Conservation (phyloP, 768 basidiomycete species). For the Baorangia bicolor region DNA sequence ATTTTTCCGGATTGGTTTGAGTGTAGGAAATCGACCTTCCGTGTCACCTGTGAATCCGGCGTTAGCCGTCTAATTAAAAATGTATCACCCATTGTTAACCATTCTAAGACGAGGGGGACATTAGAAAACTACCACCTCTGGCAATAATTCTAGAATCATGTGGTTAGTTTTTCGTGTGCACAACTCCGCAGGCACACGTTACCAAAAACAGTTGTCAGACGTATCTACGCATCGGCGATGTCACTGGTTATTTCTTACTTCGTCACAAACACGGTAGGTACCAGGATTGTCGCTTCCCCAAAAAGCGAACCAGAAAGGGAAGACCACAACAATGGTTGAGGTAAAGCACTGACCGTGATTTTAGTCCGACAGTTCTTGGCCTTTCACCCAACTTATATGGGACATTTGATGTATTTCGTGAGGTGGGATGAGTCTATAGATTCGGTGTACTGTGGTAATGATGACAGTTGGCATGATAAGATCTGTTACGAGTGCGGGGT, state of each 20-base stretch:
- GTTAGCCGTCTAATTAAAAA: too few species aligned
- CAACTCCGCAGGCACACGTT: background rate
- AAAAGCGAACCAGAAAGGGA: background rate
- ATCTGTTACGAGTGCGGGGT: background rate
- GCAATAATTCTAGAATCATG: too few species aligned
- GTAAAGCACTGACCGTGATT: background rate
- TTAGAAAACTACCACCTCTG: too few species aligned
- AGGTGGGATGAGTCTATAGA: slow-evolving; percentile 10
- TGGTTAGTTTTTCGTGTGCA: too few species aligned
- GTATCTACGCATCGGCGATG: background rate
- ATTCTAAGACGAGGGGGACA: too few species aligned
- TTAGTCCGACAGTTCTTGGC: background rate
- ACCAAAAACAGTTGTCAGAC: too few species aligned
- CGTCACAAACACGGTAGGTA: background rate
- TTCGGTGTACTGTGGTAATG: background rate
- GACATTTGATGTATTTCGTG: background rate
- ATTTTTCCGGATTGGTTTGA: background rate
- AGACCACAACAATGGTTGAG: background rate
- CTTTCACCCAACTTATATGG: background rate
- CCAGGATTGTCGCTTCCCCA: background rate
- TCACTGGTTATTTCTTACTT: background rate
- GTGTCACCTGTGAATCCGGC: too few species aligned
- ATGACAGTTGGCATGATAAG: background rate
- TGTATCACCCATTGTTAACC: too few species aligned
- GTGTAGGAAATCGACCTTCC: background rate